Evolutionary conservation across 2,329 filamentous ascomycete genomes (phyloP), one percentile per base, ranked within the genome.

Genomic region (Diaporthe capsici): DNA sequence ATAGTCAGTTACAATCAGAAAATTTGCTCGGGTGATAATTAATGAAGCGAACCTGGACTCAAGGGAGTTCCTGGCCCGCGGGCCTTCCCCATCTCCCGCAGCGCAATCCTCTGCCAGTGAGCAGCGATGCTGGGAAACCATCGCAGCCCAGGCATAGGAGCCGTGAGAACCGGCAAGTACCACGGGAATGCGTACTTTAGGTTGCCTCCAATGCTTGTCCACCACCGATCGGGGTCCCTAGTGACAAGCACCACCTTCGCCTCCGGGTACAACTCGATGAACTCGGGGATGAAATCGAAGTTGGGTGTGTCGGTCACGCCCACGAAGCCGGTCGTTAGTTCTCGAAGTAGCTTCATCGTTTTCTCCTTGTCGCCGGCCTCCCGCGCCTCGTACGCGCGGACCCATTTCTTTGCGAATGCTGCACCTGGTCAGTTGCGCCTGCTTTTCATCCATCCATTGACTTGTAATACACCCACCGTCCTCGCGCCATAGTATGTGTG

Each of bases 221-320:
- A 81, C 82, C 82, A 83, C 51, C 78, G 79, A 12, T 79, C 79
- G 12, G 80, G 80, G 74, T 83, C 81, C 25, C 82, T 79, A 1
- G 78, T 79, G 1, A 84, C 83, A 76, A 82, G 82, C 20, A 88
- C 83, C 39, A 87, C 85, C 67, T 83, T 84, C 17, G 86, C 86
- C 42, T 87, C 82, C 0, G 86, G 86, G 75, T 87, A 87, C 42
- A 87, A 73, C 49, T 84, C 81, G 73, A 87, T 76, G 47, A 88
- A 78, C 73, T 87, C 85, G 39, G 82, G 80, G 20, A 86, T 81
- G 31, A 87, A 81, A 68, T 83, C 81, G 39, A 80, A 80, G 3
- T 81, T 81, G 2, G 86, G 86, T 17, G 82, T 75, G 78, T 88
- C 86, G 28, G 85, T 84, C 31, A 83, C 82, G 20, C 83, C 86